Evolutionary conservation across 768 basidiomycete genomes (phyloP), one percentile per base, ranked within the genome.

Genomic region (Mycena leptocephala): DNA sequence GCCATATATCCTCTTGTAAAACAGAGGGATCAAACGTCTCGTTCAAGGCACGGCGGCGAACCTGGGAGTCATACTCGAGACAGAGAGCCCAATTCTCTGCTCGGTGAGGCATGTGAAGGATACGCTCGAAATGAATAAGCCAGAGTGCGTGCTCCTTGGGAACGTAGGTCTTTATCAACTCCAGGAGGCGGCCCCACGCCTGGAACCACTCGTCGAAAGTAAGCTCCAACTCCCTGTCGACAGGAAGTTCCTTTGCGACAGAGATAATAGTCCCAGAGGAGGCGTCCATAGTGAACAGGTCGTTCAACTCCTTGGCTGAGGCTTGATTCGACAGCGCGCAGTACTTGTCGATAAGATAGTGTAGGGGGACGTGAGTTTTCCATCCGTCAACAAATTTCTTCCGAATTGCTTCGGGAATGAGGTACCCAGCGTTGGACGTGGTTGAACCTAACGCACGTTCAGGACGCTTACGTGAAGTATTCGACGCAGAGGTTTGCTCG

Each of bases 161-260:
- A 8, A 78, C 18, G 43, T 75, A 79, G 7, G 72, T 55, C 0
- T 32, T 4, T 6, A 81, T 79, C 1, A 81, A 70, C 13, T 58
- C 16, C 4, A 80, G 72, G 2, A 83, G 72, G 8, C 72, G 76
- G 5, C 33, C n/a, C 77, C 79, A 81, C 0, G 76, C 80, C 51
- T 81, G 79, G 16, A 75, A 74, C 82, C 81, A 82, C 26, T 81
- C 74, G 10, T 81, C 77, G 55, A 81, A 83, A 7, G 69, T 51
- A 4, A 82, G 53, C 10, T 62, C 35, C 4, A 75, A 59, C 62
- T 83, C 81, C 0, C 75, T 64, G 3, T 62, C 51, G 37, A 53
- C n/a, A 5, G 72, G 56, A 0, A 80, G 62, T 14, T 76, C 53
- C 58, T 78, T 78, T 0, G 72, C 65, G 1, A 71, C 37, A 1